Conservation (phyloP, 257 asterid genomes). For the Ligustrum vulgare region DNA sequence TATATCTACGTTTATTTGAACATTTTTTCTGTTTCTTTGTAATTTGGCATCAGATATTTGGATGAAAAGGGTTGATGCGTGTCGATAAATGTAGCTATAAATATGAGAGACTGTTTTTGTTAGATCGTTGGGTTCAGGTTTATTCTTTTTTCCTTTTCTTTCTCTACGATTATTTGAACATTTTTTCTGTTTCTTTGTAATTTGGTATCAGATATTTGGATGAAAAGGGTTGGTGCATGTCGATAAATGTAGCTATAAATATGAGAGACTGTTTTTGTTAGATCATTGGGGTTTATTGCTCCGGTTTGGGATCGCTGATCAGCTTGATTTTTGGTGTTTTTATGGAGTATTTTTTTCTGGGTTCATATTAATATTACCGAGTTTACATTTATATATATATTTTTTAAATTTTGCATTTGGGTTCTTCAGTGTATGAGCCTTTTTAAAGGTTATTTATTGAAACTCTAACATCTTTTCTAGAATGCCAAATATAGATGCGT, state of each 20-base stretch:
- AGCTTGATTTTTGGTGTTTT: slow-evolving; percentile 19
- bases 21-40: not conserved
- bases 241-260: not conserved
- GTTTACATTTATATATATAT: not conserved
- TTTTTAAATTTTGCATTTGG: slow-evolving; percentile 11
- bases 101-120: slow-evolving; percentile 14
- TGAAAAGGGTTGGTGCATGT: slow-evolving; percentile 29
- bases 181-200: not conserved
- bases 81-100: not conserved
- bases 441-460: slow-evolving; percentile 5
- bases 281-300: slow-evolving; percentile 26
- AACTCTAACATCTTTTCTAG: not conserved
- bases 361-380: slow-evolving; percentile 17
- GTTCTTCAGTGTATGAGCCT: slow-evolving; percentile 2
- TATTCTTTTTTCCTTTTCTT: not conserved
- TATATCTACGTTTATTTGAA: slow-evolving; percentile 8
- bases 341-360: slow-evolving; percentile 17
- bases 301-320: slow-evolving; percentile 15
- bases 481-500: not conserved
- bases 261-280: slow-evolving; percentile 19
- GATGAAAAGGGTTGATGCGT: slow-evolving; percentile 32
- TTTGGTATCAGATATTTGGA: slow-evolving; percentile 31
- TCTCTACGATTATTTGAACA: slow-evolving; percentile 9
- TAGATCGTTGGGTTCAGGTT: slow-evolving; percentile 26
- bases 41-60: slow-evolving; percentile 27